These are phyloP conservation scores for Myxozyma neglecta DNA, from an alignment of 805 yeast species.

Conservation along the genomic window DNA sequence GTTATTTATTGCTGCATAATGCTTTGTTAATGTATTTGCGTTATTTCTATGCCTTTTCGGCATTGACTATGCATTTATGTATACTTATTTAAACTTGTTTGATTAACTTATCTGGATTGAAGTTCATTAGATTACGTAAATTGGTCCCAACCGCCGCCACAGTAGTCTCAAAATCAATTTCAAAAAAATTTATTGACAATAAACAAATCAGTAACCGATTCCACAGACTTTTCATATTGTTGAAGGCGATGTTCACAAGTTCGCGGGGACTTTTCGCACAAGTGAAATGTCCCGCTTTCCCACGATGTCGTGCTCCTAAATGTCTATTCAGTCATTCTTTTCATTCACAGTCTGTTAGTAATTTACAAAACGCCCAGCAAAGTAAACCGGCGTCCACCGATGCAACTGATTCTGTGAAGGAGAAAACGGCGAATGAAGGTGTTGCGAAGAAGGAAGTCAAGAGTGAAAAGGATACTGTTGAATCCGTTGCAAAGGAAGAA, in stretches of 20 bases:
- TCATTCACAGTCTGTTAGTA: neutral
- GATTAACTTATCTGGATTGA: too few relatives aligned
- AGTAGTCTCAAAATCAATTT: too few relatives aligned
- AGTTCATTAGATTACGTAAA: too few relatives aligned
- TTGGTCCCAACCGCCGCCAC: too few relatives aligned
- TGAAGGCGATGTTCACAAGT: slow-evolving; percentile 16
- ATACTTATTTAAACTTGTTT: neutral
- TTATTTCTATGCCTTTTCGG: slow-evolving; percentile 23
- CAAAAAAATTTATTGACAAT: too few relatives aligned
- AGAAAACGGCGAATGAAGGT: too few relatives aligned
- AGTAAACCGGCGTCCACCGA: neutral
- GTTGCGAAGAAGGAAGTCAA: too few relatives aligned
- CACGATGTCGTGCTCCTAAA: slow-evolving; percentile 14
- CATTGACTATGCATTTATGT: slow-evolving; percentile 9
- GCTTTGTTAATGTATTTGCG: slow-evolving; percentile 29
- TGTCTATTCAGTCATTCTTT: slow-evolving; percentile 21
- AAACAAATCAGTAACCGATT: too few relatives aligned
- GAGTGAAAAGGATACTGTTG: too few relatives aligned
- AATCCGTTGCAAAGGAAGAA: too few relatives aligned
- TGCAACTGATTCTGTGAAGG: too few relatives aligned
- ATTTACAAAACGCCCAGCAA: neutral
- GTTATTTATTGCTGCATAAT: slow-evolving; percentile 24
- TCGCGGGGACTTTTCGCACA: slow-evolving; percentile 6
- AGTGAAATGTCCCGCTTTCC: slow-evolving; percentile 14
- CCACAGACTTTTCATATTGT: neutral